Evolutionary conservation across 257 asterid species (phyloP), one percentile per base, ranked within the genome.

Genomic region (Solanum lycopersicoides): DNA sequence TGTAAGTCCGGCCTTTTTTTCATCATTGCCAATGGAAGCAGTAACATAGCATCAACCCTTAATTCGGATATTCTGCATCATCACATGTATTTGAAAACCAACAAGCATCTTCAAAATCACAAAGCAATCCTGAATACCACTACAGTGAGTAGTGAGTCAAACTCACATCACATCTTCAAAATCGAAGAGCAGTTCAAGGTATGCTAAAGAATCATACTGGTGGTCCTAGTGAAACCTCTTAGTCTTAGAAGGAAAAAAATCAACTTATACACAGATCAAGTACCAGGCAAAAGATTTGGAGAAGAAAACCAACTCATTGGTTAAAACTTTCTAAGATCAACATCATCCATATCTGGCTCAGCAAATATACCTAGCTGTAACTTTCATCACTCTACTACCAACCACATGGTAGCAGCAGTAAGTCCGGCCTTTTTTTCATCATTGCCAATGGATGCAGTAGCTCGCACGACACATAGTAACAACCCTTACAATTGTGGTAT

Each of bases 341-440:
- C 39, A 50, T 50, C 56, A 63, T 32, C 89, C 83, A 85, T 59
- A 88, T 89, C 91, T 93, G 95, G 97, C 96, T 96, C 96, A 94
- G 95, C 89, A 88, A 89, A 89, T 72, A 91, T 86, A 93, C 98
- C 97, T 93, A 44, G 60, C 9, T 20, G 82, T 65, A 53, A 72
- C 77, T 44, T 88, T 92, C 98, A 93, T 95, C 98, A 96, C 88
- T 88, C 98, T 93, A 93, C 98, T 93, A 92, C 99, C 96, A 90
- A 92, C 90, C 88, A 91, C 66, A 88, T 86, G 93, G 96, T 85
- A 90, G 98, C 96, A 95, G 98, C 98, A 87, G 93, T 94, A 94
- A 92, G 98, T 85, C 95, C 97, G 97, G 98, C 99, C 98, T 96
- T 95, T 96, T 89, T 94, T 34, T 94, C 97, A 91, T 95, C 98